Conservation (phyloP, 2,329 filamentous ascomycete genomes). For the Colletotrichum shisoi region DNA sequence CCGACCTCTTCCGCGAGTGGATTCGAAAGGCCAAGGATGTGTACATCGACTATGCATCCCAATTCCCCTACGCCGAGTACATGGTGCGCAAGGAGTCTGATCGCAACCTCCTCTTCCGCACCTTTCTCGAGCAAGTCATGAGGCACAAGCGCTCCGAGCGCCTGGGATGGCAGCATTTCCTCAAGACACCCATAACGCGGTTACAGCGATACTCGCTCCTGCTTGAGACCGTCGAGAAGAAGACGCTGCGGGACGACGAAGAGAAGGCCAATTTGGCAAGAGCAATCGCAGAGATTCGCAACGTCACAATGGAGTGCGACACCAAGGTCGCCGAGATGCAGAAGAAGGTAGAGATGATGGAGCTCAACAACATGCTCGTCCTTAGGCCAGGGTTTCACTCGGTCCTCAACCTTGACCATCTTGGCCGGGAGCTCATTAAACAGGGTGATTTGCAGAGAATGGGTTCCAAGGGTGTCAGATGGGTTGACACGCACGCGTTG, state of each 20-base stretch:
- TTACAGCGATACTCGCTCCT: conserved; percentile 90
- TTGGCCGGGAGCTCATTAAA: conserved; percentile 89
- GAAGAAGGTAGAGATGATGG: conserved; percentile 87
- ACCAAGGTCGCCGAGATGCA: conserved; percentile 89
- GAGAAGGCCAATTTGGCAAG: conserved; percentile 85
- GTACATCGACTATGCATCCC: conserved; percentile 91
- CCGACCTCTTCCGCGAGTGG: conserved; percentile 98
- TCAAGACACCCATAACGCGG: conserved; percentile 91
- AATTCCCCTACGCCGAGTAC: conserved; percentile 84
- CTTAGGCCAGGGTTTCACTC: conserved; percentile 87
- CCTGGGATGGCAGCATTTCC: conserved; percentile 90
- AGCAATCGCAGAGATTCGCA: conserved; percentile 90
- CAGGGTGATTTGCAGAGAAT: conserved; percentile 89
- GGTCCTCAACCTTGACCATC: conserved; percentile 89
- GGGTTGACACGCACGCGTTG: conserved; percentile 92
- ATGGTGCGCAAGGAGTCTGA: conserved; percentile 84
- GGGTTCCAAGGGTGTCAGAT: conserved; percentile 87
- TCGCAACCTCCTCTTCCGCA: conserved; percentile 83
- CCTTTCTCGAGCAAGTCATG: conserved; percentile 82
- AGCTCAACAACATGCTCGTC: conserved; percentile 82
- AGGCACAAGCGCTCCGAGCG: conserved; percentile 81
- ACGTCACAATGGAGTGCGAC: conserved; percentile 89
- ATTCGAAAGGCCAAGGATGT: conserved; percentile 89
- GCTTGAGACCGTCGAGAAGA: conserved; percentile 81
- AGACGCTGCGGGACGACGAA: conserved; percentile 82